A percentile compares a stretch with the other conserved stretches of the same genome.
Evolutionary conservation across 2,329 filamentous ascomycete genomes (phyloP).

Genomic region (Aquanectria penicillioides): DNA sequence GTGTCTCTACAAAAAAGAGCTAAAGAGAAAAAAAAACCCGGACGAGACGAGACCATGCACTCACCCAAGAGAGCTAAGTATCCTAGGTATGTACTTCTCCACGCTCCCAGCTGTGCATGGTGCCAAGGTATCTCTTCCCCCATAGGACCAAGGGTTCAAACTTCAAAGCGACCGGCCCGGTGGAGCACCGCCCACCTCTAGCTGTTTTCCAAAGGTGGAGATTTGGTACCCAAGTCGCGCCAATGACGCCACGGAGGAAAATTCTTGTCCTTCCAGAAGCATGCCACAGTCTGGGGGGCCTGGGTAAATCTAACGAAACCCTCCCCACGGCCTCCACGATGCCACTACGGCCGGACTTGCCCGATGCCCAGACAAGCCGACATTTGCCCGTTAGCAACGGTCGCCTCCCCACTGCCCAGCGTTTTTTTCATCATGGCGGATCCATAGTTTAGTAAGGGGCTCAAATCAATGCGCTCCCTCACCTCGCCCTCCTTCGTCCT

Average conservation of each 20-base stretch:
- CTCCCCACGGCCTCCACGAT: conserved; percentile 27
- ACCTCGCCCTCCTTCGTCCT: conserved; percentile 30
- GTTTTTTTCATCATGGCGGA: conserved; percentile 34
- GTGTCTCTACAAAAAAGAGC: conserved; percentile 43
- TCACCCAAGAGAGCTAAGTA: too few species aligned
- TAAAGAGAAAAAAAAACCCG: too few species aligned
- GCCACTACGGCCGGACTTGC: conserved; percentile 40
- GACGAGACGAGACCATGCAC: conserved; percentile 24
- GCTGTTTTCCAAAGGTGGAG: conserved; percentile 29
- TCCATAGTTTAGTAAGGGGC: conserved; percentile 33
- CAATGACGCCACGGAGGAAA: conserved; percentile 40
- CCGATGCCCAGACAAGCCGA: conserved; percentile 40
- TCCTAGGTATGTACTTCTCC: background rate
- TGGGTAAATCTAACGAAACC: conserved; percentile 33
- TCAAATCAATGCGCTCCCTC: conserved; percentile 26
- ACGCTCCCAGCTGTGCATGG: background rate
- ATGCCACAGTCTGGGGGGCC: conserved; percentile 34
- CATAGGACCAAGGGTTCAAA: too few species aligned
- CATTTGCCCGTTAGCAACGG: conserved; percentile 38
- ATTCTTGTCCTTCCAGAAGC: conserved; percentile 45
- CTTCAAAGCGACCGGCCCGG: conserved; percentile 42
- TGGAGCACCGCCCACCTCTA: conserved; percentile 36
- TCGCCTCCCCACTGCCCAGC: conserved; percentile 29
- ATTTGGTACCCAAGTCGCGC: conserved; percentile 21
- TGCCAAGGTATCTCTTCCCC: conserved; percentile 42